Percentiles rank a stretch among this genome's conserved stretches.
Evolutionary conservation across 306 rosid genomes (phyloP).

Genomic region (Chamaecrista fasciculata): DNA sequence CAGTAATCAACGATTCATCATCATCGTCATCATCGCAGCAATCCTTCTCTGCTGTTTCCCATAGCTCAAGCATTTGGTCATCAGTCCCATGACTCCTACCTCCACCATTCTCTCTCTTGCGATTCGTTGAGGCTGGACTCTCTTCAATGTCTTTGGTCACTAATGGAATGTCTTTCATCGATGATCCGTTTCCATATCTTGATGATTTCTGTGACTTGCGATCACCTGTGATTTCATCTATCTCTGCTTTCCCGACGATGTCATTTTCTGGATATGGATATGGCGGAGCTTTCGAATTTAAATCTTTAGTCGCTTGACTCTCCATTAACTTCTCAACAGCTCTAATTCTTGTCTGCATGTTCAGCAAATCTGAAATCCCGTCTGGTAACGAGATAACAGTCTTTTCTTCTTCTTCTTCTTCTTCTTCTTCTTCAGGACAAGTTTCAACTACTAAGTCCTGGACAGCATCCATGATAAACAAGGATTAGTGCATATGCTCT

Average conservation of each 20-base stretch:
- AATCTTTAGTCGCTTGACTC: constrained; percentile 27
- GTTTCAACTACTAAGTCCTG: constrained; percentile 48
- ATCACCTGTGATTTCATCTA: constrained; percentile 28
- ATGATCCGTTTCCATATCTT: constrained; percentile 50
- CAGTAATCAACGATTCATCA: constrained; percentile 24
- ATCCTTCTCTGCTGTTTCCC: constrained; percentile 77
- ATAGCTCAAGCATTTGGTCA: constrained; percentile 89
- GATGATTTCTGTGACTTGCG: constrained; percentile 38
- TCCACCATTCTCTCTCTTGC: constrained; percentile 51
- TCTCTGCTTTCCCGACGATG: constrained; percentile 34
- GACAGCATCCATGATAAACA: constrained; percentile 31
- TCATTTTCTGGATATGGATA: constrained; percentile 20
- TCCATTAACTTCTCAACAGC: constrained; percentile 54
- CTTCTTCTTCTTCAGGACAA: constrained; percentile 39
- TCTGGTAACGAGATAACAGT: constrained; percentile 34
- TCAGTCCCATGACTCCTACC: constrained; percentile 36
- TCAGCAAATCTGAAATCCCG: constrained; percentile 64
- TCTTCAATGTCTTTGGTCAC: too few species aligned
- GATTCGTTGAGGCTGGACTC: constrained; percentile 42
- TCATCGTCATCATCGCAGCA: constrained; percentile 38
- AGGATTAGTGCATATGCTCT: constrained; percentile 25
- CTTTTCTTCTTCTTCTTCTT: constrained; percentile 30
- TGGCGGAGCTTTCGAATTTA: constrained; percentile 22
- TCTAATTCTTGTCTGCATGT: constrained; percentile 59
- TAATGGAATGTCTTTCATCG: constrained; percentile 88